Conservation (phyloP, 805 yeast genomes). For the Saturnispora bothae region DNA sequence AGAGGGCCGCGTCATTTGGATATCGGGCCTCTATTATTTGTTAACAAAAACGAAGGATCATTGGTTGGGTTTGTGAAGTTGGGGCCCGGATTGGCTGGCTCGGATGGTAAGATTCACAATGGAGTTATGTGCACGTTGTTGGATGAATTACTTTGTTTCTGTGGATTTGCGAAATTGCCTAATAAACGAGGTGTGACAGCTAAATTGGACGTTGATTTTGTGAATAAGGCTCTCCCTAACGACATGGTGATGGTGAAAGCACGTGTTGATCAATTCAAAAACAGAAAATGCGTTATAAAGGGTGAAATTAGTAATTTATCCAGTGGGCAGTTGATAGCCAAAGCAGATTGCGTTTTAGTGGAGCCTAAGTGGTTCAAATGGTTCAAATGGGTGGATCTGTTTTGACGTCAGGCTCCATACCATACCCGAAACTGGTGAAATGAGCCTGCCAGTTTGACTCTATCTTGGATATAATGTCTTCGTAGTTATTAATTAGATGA, state of each 20-base stretch:
- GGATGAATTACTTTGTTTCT: constrained; percentile 77
- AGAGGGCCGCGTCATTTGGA: constrained; percentile 59
- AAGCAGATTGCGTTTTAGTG: constrained; percentile 60
- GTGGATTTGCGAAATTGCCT: constrained; percentile 79
- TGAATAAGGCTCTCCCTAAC: constrained; percentile 48
- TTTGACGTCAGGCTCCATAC: constrained; percentile 2
- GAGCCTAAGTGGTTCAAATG: constrained; percentile 86
- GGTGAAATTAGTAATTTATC: constrained; percentile 32
- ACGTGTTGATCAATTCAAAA: constrained; percentile 51
- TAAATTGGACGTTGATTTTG: constrained; percentile 51
- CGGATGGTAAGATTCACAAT: constrained; percentile 66
- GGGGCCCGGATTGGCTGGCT: constrained; percentile 52
- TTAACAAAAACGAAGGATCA: constrained; percentile 39
- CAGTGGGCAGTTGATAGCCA: constrained; percentile 29
- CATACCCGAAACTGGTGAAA: background rate
- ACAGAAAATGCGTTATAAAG: constrained; percentile 71
- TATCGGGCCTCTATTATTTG: constrained; percentile 64
- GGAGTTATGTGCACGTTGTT: constrained; percentile 70
- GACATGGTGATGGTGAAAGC: constrained; percentile 60
- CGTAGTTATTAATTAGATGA: constrained; percentile 1
- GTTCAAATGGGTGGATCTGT: constrained; percentile 37
- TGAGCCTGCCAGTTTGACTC: constrained; percentile 7
- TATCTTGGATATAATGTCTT: constrained; percentile 4
- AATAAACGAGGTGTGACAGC: constrained; percentile 86
- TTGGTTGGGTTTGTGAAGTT: constrained; percentile 59